phyloP scores from a whole-genome alignment of 371 early-diverging fungal genomes.

The Mucor mucedo region DNA sequence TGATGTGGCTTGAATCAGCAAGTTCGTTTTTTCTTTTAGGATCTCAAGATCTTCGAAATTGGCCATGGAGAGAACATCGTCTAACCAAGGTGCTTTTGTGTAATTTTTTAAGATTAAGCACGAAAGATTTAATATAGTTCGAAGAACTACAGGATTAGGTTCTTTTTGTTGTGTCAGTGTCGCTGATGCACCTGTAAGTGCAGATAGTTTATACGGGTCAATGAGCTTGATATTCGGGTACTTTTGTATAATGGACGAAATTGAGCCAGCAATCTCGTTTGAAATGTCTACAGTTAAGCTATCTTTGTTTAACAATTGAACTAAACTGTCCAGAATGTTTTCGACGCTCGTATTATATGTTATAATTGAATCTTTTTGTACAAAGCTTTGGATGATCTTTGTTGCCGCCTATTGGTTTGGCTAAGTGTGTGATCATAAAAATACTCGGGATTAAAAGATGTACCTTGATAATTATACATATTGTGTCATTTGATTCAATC shows the following conservation, averaged over 20 bases:
- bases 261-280: background rate
- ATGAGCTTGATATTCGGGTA: background rate
- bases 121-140: slow-evolving; percentile 4
- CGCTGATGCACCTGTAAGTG: background rate
- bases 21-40: slow-evolving; percentile 1
- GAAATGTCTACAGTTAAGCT: background rate
- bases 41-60: background rate
- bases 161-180: background rate
- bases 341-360: background rate
- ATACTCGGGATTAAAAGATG: background rate
- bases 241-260: background rate
- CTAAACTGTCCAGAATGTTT: background rate
- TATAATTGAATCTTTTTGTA: background rate
- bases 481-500: background rate
- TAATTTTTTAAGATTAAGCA: slow-evolving; percentile 4
- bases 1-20: background rate
- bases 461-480: background rate
- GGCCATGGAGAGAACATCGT: background rate
- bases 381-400: background rate
- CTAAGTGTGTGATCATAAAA: background rate
- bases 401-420: background rate
- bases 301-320: background rate
- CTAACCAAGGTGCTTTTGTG: slow-evolving; percentile 5
- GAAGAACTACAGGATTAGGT: background rate
- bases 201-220: background rate